These are phyloP conservation scores for Sporothrix inflata DNA, from an alignment of 2,329 filamentous ascomycete species.

Conservation along the genomic window DNA sequence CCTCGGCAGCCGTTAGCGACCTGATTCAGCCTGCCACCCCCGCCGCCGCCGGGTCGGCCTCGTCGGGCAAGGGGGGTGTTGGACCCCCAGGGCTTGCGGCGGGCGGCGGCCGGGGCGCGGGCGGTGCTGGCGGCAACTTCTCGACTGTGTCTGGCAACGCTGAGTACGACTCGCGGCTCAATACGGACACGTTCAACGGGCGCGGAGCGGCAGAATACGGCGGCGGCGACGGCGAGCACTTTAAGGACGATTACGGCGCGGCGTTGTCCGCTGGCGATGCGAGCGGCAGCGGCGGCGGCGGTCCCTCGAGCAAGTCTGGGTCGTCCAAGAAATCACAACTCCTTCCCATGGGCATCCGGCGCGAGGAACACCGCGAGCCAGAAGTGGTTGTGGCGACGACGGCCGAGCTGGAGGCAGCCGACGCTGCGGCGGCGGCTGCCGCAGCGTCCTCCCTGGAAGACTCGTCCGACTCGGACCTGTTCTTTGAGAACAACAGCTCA, in stretches of 20 bases:
- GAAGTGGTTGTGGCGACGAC: conserved; percentile 59
- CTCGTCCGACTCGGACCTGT: conserved; percentile 36
- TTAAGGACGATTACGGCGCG: conserved; percentile 47
- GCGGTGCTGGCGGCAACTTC: conserved; percentile 36
- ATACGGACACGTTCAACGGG: conserved; percentile 59
- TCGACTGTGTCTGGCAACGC: conserved; percentile 34
- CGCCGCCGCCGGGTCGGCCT: too few relatives aligned
- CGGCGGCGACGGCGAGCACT: conserved; percentile 49
- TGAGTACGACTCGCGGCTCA: conserved; percentile 55
- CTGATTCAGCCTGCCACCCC: too few relatives aligned
- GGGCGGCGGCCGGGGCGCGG: conserved; percentile 24
- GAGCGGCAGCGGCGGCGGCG: conserved; percentile 33
- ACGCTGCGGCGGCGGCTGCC: conserved; percentile 35
- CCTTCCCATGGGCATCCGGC: conserved; percentile 60
- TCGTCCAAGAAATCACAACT: conserved; percentile 38
- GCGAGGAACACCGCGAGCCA: conserved; percentile 57
- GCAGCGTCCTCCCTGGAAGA: conserved; percentile 35
- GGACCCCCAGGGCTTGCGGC: too few relatives aligned
- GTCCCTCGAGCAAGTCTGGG: not conserved
- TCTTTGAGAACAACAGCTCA: conserved; percentile 32
- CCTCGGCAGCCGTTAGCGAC: too few relatives aligned
- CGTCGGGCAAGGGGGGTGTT: too few relatives aligned
- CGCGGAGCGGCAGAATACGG: conserved; percentile 36
- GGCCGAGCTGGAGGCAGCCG: conserved; percentile 59
- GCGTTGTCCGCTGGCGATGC: conserved; percentile 33